Percentiles rank a stretch among this genome's conserved stretches.
phyloP scores from a whole-genome alignment of 331 rosid genomes.

The Arachis monticola region DNA sequence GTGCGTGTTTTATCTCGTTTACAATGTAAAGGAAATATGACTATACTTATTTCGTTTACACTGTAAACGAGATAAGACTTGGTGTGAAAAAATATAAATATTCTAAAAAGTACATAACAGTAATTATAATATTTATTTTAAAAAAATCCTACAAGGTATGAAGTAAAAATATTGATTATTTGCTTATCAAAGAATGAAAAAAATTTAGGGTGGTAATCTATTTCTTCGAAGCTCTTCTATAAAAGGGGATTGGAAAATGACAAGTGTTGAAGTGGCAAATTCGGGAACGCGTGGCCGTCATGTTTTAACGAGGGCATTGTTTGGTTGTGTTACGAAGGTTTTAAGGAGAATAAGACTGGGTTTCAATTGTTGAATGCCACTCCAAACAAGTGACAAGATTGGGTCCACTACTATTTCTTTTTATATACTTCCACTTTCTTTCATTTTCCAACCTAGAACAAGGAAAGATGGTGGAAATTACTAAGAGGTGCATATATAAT shows the following conservation, averaged over 20 bases:
- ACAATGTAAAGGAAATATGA: too few species aligned
- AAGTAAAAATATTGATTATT: too few species aligned
- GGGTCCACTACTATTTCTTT: slow-evolving; percentile 38
- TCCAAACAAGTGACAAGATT: background rate
- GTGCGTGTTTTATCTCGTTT: too few species aligned
- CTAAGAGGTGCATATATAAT: slow-evolving; percentile 17
- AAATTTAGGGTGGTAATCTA: too few species aligned
- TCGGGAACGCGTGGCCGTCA: slow-evolving; percentile 26
- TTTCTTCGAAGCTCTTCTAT: background rate
- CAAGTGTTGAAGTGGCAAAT: background rate
- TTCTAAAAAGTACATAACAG: too few species aligned
- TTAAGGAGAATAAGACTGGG: background rate
- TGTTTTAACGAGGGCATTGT: slow-evolving; percentile 26
- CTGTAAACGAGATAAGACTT: too few species aligned
- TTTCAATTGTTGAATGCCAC: slow-evolving; percentile 28
- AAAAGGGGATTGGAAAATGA: background rate
- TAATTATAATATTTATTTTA: too few species aligned
- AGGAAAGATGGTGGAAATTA: slow-evolving; percentile 17
- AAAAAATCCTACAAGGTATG: too few species aligned
- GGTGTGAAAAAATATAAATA: too few species aligned
- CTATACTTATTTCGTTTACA: too few species aligned
- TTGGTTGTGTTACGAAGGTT: background rate
- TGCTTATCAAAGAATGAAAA: too few species aligned
- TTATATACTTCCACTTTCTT: slow-evolving; percentile 7
- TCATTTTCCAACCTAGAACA: slow-evolving; percentile 23